Evolutionary conservation across 73 alveolate species (phyloP).

Genomic region (Effrenium voratum): DNA sequence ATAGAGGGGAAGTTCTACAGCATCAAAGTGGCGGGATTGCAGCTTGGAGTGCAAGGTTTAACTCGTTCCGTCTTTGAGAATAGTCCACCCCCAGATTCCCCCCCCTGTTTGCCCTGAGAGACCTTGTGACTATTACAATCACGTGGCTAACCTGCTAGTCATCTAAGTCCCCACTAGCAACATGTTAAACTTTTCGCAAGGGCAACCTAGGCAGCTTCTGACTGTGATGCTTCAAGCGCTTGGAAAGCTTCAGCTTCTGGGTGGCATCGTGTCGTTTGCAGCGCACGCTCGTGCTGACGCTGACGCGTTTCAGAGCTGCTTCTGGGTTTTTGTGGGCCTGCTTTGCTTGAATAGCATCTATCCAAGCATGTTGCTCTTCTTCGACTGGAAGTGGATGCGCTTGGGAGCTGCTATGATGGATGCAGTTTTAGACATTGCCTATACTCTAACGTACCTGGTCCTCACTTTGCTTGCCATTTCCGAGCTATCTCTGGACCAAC

Average conservation of each 20-base stretch:
- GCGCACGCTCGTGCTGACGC: not conserved
- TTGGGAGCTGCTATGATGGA: conserved; percentile 33
- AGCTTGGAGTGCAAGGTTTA: no score
- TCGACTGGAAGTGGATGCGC: not conserved
- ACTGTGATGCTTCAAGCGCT: conserved; percentile 46
- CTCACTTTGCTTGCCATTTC: conserved; percentile 14
- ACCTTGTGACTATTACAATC: no score
- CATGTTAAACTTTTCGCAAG: no score
- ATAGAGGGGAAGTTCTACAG: not conserved
- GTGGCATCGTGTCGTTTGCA: not conserved
- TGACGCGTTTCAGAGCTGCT: not conserved
- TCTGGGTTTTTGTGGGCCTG: conserved; percentile 1
- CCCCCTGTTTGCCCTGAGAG: no score
- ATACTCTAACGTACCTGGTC: conserved; percentile 10
- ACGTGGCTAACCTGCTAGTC: no score
- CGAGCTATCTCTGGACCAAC: not conserved
- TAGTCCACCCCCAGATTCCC: no score
- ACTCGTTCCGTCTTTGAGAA: no score
- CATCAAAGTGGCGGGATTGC: not conserved
- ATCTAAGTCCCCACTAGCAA: no score
- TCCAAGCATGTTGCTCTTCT: not conserved
- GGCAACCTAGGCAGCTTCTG: no score
- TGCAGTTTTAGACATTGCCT: conserved; percentile 18
- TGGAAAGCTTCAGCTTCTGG: not conserved
- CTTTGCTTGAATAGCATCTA: not conserved